Percentiles rank a stretch among this genome's conserved stretches.
Conservation (phyloP, 768 basidiomycete genomes). For the Kwoniella bestiolae region DNA sequence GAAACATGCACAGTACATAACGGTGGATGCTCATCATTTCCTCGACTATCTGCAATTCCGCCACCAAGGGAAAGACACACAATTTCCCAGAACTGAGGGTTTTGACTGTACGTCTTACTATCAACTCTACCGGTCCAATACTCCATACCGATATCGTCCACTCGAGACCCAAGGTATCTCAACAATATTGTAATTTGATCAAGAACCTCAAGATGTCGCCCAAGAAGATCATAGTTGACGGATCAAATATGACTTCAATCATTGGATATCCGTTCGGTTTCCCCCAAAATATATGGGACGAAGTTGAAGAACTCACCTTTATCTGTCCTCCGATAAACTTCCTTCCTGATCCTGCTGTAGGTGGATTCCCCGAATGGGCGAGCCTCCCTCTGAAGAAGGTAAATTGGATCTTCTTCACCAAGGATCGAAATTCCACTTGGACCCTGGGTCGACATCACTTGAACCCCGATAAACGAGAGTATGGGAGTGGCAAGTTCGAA, state of each 20-base stretch:
- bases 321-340: slow-evolving; percentile 2
- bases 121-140: background rate
- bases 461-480: background rate
- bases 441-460: background rate
- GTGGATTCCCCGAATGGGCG: background rate
- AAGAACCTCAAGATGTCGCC: background rate
- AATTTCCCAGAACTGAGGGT: background rate
- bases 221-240: slow-evolving; percentile 1
- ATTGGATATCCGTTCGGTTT: background rate
- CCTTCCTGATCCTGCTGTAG: background rate
- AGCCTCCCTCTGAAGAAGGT: background rate
- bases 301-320: slow-evolving; percentile 1
- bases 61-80: background rate
- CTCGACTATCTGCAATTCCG: background rate
- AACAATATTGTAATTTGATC: background rate
- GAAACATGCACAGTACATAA: background rate
- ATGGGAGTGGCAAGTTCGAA: background rate
- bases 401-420: slow-evolving; percentile 1
- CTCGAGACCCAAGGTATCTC: background rate
- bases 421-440: background rate
- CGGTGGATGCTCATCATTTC: slow-evolving; percentile 1
- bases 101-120: background rate
- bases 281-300: background rate
- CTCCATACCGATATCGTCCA: background rate
- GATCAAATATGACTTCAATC: background rate